Conservation (phyloP, 768 basidiomycete species). For the Sarcodon sp. region DNA sequence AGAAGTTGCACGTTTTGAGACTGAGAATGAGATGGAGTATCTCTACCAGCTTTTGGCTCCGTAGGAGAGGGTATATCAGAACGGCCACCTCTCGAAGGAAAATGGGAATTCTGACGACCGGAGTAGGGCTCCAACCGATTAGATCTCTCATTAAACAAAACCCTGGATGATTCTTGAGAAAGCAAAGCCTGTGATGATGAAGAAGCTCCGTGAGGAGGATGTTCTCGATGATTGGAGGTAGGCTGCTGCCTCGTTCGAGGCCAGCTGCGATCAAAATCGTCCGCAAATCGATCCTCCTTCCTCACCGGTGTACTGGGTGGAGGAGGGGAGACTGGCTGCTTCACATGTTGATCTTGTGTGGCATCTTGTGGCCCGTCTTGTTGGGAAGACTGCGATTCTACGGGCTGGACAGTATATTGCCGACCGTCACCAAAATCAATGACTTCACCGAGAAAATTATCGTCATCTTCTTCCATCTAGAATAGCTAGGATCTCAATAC, state of each 20-base stretch:
- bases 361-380: background rate
- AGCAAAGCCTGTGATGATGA: constrained; percentile 24
- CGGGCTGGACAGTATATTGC: constrained; percentile 70
- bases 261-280: constrained; percentile 96
- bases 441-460: constrained; percentile 77
- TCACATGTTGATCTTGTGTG: background rate
- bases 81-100: constrained; percentile 28
- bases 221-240: constrained; percentile 21
- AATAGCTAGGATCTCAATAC: constrained; percentile 6
- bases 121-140: constrained; percentile 82
- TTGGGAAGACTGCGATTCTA: constrained; percentile 6
- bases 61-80: constrained; percentile 25
- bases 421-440: constrained; percentile 95
- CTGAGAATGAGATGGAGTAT: constrained; percentile 27
- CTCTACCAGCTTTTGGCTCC: constrained; percentile 33
- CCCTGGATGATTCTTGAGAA: constrained; percentile 49
- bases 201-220: constrained; percentile 20
- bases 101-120: constrained; percentile 16
- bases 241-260: constrained; percentile 46
- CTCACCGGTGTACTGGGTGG: constrained; percentile 32
- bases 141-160: constrained; percentile 91
- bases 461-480: constrained; percentile 76
- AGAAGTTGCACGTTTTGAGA: constrained; percentile 38
- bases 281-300: constrained; percentile 82
- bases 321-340: constrained; percentile 1